Evolutionary conservation across 768 basidiomycete species (phyloP), one percentile per base, ranked within the genome.

Genomic region (Ramaria sp.): DNA sequence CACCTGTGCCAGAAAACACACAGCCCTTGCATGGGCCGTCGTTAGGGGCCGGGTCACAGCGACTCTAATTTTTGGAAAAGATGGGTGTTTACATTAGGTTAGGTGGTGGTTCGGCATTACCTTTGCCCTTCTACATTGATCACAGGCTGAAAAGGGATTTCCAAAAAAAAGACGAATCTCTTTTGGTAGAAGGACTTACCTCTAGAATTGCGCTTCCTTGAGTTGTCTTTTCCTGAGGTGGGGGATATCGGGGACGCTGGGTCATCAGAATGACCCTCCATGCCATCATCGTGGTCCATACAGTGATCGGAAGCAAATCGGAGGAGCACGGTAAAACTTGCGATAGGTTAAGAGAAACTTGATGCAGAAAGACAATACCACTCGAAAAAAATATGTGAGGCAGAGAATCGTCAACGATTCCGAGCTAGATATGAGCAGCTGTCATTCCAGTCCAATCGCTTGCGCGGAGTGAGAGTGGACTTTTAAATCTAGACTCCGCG

Each of bases 121-220:
- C 34, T 50, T 50, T 34, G 48, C 28, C 34, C 22, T 50, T 50
- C 48, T 32, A 32, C 48, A 50, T 22, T 50, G 48, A 50, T 50
- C 48, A 37, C 48, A 50, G n/a, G 48, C 48, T 50, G 20, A n/a
- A 37, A 18, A 24, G 1, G 2, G 13, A 20, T 34, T 16, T 32
- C 5, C 36, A n/a, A 37, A 22, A n/a, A 1, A 50, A 30, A 20
- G 28, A n/a, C 18, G 16, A 50, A 47, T 47, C 32, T 34, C 9
- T 2, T 47, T 30, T 27, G 34, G 24, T 22, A 48, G 10, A 37
- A 34, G 22, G 24, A 37, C 30, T 32, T 37, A 37, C 48, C 48
- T 37, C 48, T 10, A 1, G 48, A 37, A 24, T 12, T 34, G 13
- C 48, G 48, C 48, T 50, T 50, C 28, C 48, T 50, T 1, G 5